Evolutionary conservation across 352 stramenopile species (phyloP), one percentile per base, ranked within the genome.

Genomic region (Pythium folliculosum): DNA sequence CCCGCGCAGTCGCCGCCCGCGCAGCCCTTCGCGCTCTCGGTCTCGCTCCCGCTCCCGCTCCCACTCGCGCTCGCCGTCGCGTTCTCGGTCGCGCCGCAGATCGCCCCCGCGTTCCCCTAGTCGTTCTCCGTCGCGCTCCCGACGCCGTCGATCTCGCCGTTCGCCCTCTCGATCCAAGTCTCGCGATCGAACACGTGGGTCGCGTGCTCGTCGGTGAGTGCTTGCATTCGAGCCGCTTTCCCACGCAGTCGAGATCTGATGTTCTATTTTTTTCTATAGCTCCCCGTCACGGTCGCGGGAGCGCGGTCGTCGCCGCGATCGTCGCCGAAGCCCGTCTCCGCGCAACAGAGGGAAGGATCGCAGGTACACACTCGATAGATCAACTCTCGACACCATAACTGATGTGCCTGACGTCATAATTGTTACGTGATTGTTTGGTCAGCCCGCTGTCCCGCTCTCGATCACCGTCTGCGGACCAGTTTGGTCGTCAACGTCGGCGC

Each of bases 41-140:
- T 65, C 56, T 44, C 60, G 49, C n/a, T 65, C 56, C 16, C 64
- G 51, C 37, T 32, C 27, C 27, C 27, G 27, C 27, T 32, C 27
- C 27, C 5, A 23, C 7, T 53, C 48, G 23, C 63, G 53, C 32
- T 63, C 57, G 1, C 5, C 21, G 12, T 81, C 70, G 17, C 38
- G 47, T 23, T 80, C 74, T 1, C 45, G 35, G 1, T 53, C 48
- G 23, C 63, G 53, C 32, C 27, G n/a, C 47, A 7, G 23, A n/a
- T 65, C 55, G 5, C 63, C 30, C 21, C 60, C 63, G 13, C 40
- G 30, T n/a, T 67, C 57, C 17, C 30, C 27, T 7, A 70, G 55
- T 40, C 64, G 57, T 21, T 77, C 74, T 38, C 65, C 54, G 23
- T 81, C 76, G 45, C 56, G 67, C 51, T 70, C 51, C 16, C 61